phyloP scores from a whole-genome alignment of 2,329 filamentous ascomycete species.

The Annulohypoxylon truncatum region DNA sequence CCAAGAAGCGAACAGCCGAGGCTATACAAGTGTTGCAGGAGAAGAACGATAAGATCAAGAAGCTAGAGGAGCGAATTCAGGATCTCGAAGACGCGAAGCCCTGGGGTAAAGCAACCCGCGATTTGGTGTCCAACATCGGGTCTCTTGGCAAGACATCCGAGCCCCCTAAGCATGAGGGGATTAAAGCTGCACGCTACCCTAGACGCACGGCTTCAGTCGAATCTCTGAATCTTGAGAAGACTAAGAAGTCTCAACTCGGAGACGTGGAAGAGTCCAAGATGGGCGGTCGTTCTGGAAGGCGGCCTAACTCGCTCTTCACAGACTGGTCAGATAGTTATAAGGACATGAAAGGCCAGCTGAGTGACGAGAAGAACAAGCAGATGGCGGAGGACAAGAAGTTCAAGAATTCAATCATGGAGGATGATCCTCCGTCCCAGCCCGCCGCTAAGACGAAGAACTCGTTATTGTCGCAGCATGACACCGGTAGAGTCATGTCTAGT shows the following conservation, averaged over 20 bases:
- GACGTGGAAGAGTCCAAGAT: conserved; percentile 27
- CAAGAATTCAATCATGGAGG: conserved; percentile 35
- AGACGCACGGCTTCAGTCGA: conserved; percentile 45
- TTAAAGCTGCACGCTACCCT: conserved; percentile 24
- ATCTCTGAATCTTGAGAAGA: conserved; percentile 47
- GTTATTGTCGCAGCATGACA: conserved; percentile 23
- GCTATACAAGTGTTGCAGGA: conserved; percentile 66
- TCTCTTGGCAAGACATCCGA: conserved; percentile 42
- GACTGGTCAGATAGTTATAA: conserved; percentile 50
- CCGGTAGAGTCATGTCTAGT: conserved; percentile 41
- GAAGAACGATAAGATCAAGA: conserved; percentile 67
- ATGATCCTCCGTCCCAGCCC: conserved; percentile 21
- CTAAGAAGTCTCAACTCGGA: conserved; percentile 41
- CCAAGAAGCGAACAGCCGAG: conserved; percentile 65
- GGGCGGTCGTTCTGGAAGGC: conserved; percentile 4
- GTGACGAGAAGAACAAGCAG: conserved; percentile 41
- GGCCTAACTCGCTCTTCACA: conserved; percentile 11
- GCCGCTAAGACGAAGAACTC: conserved; percentile 15
- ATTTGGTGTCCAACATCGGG: conserved; percentile 45
- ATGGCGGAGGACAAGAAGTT: conserved; percentile 34
- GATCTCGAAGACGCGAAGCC: conserved; percentile 54
- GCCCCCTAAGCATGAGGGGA: conserved; percentile 40
- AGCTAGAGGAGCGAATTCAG: conserved; percentile 65
- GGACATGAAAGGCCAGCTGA: conserved; percentile 46
- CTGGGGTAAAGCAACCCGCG: conserved; percentile 41